These are phyloP conservation scores for Neoascochyta sp. DNA, from an alignment of 2,329 filamentous ascomycete genomes.

Conservation along the genomic window DNA sequence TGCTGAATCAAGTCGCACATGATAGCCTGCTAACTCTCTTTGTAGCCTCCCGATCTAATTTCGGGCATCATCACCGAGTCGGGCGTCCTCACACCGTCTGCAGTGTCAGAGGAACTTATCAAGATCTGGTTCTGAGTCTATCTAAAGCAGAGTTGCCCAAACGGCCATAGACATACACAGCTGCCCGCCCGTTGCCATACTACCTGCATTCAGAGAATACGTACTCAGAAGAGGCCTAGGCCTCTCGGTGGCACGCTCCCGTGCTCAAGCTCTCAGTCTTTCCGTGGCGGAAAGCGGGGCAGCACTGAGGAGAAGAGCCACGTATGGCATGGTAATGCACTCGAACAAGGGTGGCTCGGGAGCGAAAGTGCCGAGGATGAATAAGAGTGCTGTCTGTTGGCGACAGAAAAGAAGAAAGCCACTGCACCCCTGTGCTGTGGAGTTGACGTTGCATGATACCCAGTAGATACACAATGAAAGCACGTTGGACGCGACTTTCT, in stretches of 20 bases:
- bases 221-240: slow-evolving; percentile 12
- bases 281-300: slow-evolving; percentile 7
- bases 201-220: too few relatives aligned
- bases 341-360: slow-evolving; percentile 1
- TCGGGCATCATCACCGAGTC: slow-evolving; percentile 73
- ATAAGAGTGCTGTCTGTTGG: too few relatives aligned
- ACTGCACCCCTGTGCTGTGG: neutral
- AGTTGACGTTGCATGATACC: slow-evolving; percentile 8
- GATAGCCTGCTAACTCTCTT: slow-evolving; percentile 3
- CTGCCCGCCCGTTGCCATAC: too few relatives aligned
- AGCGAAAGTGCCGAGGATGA: neutral
- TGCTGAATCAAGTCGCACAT: neutral
- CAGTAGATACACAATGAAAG: slow-evolving; percentile 8
- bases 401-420: slow-evolving; percentile 1
- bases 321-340: slow-evolving; percentile 8
- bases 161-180: too few relatives aligned
- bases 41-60: slow-evolving; percentile 64
- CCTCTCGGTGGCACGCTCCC: slow-evolving; percentile 6
- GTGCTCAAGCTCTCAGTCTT: slow-evolving; percentile 6
- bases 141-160: slow-evolving; percentile 8
- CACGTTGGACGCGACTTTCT: neutral
- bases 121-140: slow-evolving; percentile 53
- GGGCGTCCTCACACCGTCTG: slow-evolving; percentile 66
- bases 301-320: slow-evolving; percentile 11
- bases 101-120: slow-evolving; percentile 67